phyloP scores from a whole-genome alignment of 2,329 filamentous ascomycete genomes.

The Paecilomyces niveus region DNA sequence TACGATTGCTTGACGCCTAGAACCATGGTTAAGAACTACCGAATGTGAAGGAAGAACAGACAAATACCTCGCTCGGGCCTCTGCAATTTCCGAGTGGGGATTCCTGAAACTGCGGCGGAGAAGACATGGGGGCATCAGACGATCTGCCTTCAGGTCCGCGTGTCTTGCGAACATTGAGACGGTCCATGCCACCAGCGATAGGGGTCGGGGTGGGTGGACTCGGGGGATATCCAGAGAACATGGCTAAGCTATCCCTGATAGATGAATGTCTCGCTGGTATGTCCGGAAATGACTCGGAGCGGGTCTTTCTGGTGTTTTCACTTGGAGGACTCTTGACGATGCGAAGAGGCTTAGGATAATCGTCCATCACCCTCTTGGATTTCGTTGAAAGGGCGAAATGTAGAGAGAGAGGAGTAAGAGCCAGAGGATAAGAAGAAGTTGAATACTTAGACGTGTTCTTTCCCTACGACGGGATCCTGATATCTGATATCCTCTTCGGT shows the following conservation, averaged over 20 bases:
- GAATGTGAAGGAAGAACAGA: neutral
- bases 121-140: neutral
- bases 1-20: neutral
- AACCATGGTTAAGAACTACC: neutral
- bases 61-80: neutral
- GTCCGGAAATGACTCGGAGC: conserved; percentile 9
- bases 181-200: conserved; percentile 10
- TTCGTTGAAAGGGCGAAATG: conserved; percentile 19
- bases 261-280: conserved; percentile 23
- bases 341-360: conserved; percentile 41
- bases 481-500: conserved; percentile 21
- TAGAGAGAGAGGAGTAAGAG: conserved; percentile 15
- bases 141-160: conserved; percentile 3
- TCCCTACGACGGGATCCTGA: conserved; percentile 12
- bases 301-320: conserved; percentile 8
- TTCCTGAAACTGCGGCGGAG: neutral
- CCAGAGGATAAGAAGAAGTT: neutral
- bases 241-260: conserved; percentile 7
- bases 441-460: conserved; percentile 16
- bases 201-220: conserved; percentile 18
- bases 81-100: neutral
- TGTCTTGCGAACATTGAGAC: conserved; percentile 16
- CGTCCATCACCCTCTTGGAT: conserved; percentile 12
- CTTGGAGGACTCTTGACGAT: conserved; percentile 37
- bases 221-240: conserved; percentile 8